Evolutionary conservation across 2,329 filamentous ascomycete species (phyloP), one percentile per base, ranked within the genome.

Genomic region (Aspergillus felis): DNA sequence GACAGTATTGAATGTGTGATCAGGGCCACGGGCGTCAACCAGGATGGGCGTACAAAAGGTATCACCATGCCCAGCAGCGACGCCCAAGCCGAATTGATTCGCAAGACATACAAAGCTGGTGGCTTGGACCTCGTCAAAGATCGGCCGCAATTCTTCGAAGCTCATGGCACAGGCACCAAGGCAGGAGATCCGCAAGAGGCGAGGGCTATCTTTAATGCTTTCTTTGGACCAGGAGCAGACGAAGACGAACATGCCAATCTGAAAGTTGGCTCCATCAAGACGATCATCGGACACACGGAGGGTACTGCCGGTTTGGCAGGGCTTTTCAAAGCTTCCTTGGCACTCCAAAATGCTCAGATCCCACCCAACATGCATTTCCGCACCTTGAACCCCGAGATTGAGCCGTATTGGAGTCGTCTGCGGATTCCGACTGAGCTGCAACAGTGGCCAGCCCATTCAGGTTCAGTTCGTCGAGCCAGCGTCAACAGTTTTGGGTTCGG

Each of bases 281-380:
- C 60, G 9, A 24, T 62, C 41, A 61, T 60, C 42, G 59, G 59
- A 17, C 58, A 61, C 20, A 54, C 54, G 9, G 62, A 62, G 29
- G 56, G 57, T 9, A 42, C 55, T n/a, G 66, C 66, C 22, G 69
- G 65, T 8, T 35, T 71, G 7, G 67, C 67, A 4, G 58, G 60
- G 20, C 12, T 72, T 1, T 41, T 71, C 2, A 67, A 66, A 48
- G 57, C 63, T 1, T 60, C 63, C 9, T 52, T 68, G 29, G 57
- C 63, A n/a, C 35, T 74, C 17, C 57, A 71, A 48, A 46, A 68
- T 28, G 51, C 54, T 2, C 25, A 58, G 5, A 64, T 72, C 5
- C 64, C 65, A 3, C 66, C 66, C 3, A 71, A 71, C 52, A 12
- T 71, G 42, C 57, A 52, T 5, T 67, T 71, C 41, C 54, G 63